Percentiles rank a stretch among this genome's conserved stretches.
phyloP scores from a whole-genome alignment of 805 yeast genomes.

The Blastobotrys parvus region DNA sequence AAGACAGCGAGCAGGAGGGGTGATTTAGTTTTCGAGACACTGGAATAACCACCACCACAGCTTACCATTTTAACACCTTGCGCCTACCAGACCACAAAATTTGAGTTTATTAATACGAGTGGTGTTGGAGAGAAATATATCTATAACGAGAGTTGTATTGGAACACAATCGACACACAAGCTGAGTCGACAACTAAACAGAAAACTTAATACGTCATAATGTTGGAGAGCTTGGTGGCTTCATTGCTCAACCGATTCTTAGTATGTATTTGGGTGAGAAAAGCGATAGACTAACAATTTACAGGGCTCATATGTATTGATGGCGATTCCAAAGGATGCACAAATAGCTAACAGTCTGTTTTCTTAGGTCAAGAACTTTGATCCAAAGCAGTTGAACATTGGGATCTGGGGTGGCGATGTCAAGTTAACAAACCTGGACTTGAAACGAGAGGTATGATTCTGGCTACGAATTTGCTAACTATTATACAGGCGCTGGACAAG shows the following conservation, averaged over 20 bases:
- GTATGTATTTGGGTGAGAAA: conserved; percentile 20
- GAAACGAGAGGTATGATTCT: conserved; percentile 52
- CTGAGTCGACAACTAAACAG: too few relatives aligned
- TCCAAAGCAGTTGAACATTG: conserved; percentile 88
- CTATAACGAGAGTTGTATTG: too few relatives aligned
- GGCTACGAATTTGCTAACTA: background rate
- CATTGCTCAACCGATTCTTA: conserved; percentile 34
- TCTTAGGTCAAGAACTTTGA: conserved; percentile 68
- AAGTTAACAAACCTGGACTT: conserved; percentile 68
- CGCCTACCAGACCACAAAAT: too few relatives aligned
- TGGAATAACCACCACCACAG: too few relatives aligned
- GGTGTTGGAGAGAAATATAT: too few relatives aligned
- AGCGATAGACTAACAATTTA: conserved; percentile 2
- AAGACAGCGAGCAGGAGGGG: too few relatives aligned
- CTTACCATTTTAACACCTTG: too few relatives aligned
- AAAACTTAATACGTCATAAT: too few relatives aligned
- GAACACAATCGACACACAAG: too few relatives aligned
- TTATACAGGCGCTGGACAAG: conserved; percentile 59
- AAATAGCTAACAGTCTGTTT: conserved; percentile 2
- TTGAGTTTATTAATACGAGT: too few relatives aligned
- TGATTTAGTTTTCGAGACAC: too few relatives aligned
- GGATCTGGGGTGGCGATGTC: conserved; percentile 97
- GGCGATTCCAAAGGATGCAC: background rate
- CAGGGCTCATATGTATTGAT: conserved; percentile 29
- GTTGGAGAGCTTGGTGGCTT: conserved; percentile 38